These are phyloP conservation scores for Andrographis paniculata DNA, from an alignment of 305 asterid species.

Conservation along the genomic window DNA sequence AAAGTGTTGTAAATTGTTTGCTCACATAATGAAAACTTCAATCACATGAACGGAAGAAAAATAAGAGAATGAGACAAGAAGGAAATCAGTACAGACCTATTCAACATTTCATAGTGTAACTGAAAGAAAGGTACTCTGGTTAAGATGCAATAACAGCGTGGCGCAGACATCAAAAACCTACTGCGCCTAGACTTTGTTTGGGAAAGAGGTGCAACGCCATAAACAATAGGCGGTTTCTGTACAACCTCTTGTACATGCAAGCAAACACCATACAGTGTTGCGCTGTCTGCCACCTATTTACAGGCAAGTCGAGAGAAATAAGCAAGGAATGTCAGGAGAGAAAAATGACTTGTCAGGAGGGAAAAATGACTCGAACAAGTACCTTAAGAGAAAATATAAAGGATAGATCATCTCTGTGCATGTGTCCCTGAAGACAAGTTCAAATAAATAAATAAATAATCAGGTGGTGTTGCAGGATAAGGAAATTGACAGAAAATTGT, in stretches of 20 bases:
- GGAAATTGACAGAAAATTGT: conserved; percentile 6
- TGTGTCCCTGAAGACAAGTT: conserved; percentile 66
- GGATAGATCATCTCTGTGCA: conserved; percentile 76
- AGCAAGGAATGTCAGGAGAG: conserved; percentile 11
- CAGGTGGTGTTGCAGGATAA: background rate
- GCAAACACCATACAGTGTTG: conserved; percentile 95
- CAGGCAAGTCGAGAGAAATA: conserved; percentile 16
- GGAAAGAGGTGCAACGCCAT: conserved; percentile 43
- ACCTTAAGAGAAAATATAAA: conserved; percentile 88
- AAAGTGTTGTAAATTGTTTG: conserved; percentile 21
- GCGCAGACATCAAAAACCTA: conserved; percentile 80
- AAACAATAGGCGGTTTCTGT: conserved; percentile 64
- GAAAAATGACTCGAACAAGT: conserved; percentile 4
- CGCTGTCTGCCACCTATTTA: conserved; percentile 80
- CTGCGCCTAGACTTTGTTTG: conserved; percentile 43
- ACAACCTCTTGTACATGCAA: conserved; percentile 81
- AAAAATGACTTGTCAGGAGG: conserved; percentile 9
- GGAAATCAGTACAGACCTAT: conserved; percentile 45
- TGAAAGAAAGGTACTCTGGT: conserved; percentile 92
- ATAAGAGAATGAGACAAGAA: conserved; percentile 1
- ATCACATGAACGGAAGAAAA: conserved; percentile 6
- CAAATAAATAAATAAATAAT: conserved; percentile 7
- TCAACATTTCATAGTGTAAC: conserved; percentile 80
- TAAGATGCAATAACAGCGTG: conserved; percentile 92
- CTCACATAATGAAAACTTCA: background rate